Conservation (phyloP, 176 grass and related monocot genomes). For the Rhynchospora tenuis region DNA sequence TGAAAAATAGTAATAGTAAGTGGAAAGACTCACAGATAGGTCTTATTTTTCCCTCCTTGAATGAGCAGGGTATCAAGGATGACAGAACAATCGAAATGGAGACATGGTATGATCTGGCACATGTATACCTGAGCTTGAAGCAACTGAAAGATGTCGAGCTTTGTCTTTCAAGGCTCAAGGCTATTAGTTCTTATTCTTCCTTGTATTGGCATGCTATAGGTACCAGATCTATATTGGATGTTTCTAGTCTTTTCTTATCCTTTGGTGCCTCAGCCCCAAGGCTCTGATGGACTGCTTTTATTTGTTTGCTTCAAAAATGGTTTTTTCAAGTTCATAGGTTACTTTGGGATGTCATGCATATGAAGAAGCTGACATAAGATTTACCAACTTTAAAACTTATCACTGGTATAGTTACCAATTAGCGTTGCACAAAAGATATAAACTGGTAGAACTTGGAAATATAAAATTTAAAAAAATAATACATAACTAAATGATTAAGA, state of each 20-base stretch:
- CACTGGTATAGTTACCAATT: not conserved
- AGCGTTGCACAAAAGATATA: not conserved
- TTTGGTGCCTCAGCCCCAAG: not conserved
- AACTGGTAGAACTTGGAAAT: not conserved
- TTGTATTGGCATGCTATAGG: constrained; percentile 77
- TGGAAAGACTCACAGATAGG: not conserved
- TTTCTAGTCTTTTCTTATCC: not conserved
- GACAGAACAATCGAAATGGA: constrained; percentile 73
- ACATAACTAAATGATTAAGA: not conserved
- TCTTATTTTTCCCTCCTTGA: not conserved
- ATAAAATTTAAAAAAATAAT: not conserved
- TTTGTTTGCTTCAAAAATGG: not conserved
- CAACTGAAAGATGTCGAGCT: constrained; percentile 79
- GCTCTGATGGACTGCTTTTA: not conserved
- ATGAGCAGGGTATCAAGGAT: constrained; percentile 49
- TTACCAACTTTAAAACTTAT: not conserved
- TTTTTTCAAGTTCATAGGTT: not conserved
- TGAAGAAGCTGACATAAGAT: not conserved
- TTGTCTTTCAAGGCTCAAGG: constrained; percentile 65
- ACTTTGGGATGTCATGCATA: not conserved
- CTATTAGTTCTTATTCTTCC: constrained; percentile 45
- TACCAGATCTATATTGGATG: constrained; percentile 21
- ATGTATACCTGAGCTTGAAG: constrained; percentile 78
- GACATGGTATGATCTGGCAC: constrained; percentile 89
- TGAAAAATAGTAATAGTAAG: not conserved